Percentiles rank a stretch among this genome's conserved stretches.
Conservation (phyloP, 129 eudicot species). For the Scalesia atractyloides region DNA sequence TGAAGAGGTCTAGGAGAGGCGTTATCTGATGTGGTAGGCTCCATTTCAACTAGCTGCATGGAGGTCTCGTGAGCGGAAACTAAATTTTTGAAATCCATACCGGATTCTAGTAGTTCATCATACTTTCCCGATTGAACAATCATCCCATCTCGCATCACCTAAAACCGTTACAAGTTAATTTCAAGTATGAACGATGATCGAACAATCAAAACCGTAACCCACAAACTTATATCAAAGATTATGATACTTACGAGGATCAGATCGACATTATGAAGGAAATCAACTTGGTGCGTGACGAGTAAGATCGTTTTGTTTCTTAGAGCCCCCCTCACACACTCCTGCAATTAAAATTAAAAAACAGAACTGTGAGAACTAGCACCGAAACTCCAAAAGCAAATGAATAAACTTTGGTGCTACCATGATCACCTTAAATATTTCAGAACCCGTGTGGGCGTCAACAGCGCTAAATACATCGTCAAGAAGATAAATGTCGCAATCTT, state of each 20-base stretch:
- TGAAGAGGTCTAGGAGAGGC: conserved; percentile 43
- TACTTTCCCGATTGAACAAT: conserved; percentile 85
- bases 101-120: conserved; percentile 53
- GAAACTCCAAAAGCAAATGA: not conserved
- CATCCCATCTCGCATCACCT: conserved; percentile 96
- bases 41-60: conserved; percentile 72
- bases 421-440: conserved; percentile 51
- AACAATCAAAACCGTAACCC: not conserved
- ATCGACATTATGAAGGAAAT: conserved; percentile 58
- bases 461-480: conserved; percentile 66
- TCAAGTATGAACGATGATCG: not conserved
- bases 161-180: not conserved
- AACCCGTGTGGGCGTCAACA: conserved; percentile 63
- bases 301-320: conserved; percentile 52
- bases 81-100: conserved; percentile 60
- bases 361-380: not conserved
- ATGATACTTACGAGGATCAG: conserved; percentile 41
- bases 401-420: not conserved
- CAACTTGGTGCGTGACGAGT: conserved; percentile 70
- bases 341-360: conserved; percentile 15
- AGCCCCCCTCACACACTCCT: conserved; percentile 59
- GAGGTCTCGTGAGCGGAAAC: conserved; percentile 79
- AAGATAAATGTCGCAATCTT: conserved; percentile 56
- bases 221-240: not conserved
- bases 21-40: conserved; percentile 22